Evolutionary conservation across 2,329 filamentous ascomycete species (phyloP).

Genomic region (Clonostachys sp.): DNA sequence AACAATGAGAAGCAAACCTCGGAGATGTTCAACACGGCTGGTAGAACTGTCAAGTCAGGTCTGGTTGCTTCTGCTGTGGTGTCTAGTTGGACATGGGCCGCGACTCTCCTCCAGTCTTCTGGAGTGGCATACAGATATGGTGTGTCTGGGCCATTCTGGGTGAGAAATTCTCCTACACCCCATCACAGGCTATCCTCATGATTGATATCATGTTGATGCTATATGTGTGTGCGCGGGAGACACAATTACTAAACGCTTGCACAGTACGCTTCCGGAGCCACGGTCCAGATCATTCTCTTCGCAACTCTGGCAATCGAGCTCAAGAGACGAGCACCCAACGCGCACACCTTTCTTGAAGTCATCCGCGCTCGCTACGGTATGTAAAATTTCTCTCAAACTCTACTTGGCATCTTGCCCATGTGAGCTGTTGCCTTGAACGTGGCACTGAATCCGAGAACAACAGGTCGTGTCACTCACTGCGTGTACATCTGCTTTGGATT

Average conservation of each 20-base stretch:
- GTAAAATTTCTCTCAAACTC: too few species aligned
- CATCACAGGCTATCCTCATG: slow-evolving; percentile 13
- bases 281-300: slow-evolving; percentile 77
- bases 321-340: slow-evolving; percentile 76
- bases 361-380: slow-evolving; percentile 70
- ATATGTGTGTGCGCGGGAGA: too few species aligned
- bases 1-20: slow-evolving; percentile 68
- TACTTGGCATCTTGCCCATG: too few species aligned
- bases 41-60: slow-evolving; percentile 77
- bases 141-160: slow-evolving; percentile 44
- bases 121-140: slow-evolving; percentile 77
- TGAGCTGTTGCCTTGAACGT: too few species aligned
- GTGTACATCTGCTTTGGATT: slow-evolving; percentile 76
- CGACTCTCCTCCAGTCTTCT: slow-evolving; percentile 68
- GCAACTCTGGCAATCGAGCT: slow-evolving; percentile 81
- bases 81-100: slow-evolving; percentile 83
- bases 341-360: slow-evolving; percentile 74
- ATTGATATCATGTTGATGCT: slow-evolving; percentile 17
- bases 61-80: slow-evolving; percentile 81
- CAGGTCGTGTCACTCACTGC: slow-evolving; percentile 46
- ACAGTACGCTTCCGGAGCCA: slow-evolving; percentile 55
- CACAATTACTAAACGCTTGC: too few species aligned
- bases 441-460: too few species aligned
- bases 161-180: slow-evolving; percentile 26
- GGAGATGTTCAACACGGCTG: slow-evolving; percentile 82